Base-by-base conservation (phyloP, 2,329 filamentous ascomycete genomes). In the Neopestalotiopsis rosae region DNA sequence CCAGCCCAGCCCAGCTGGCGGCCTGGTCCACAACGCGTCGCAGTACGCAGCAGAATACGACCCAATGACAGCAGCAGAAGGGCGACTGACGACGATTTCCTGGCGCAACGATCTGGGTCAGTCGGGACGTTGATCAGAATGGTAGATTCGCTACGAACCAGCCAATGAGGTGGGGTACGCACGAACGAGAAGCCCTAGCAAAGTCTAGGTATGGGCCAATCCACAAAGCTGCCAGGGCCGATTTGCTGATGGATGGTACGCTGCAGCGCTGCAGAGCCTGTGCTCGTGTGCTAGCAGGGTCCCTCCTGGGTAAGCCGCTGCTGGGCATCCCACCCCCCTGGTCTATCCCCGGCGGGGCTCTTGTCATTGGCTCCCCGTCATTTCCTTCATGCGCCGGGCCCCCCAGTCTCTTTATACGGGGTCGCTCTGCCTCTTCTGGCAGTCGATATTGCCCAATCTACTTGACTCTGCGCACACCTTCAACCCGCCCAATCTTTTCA, bases 291-390 rank as follows among this genome's bases (percentile, higher is more conserved):
- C 45, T 52, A 52, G 45, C 45, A 52, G 6, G n/a, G 45, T 6
- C 10, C 13, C 30, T 30, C n/a, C 14, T 20, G 59, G 59, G 20
- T 10, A 38, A 38, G 34, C 34, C 34, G 34, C 34, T 20, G 59
- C 34, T 30, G 57, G 57, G 57, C 24, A 34, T 59, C 24, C 57
- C 24, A 59, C 24, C 34, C 59, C 20, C 28, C 38, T 17, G n/a
- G 61, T 45, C 30, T 20, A 40, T 24, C 30, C 14, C 38, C 24
- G 17, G 62, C n/a, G 65, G 65, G 65, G 40, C 58, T 59, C 52
- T 17, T 49, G 14, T 67, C 52, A 67, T 67, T 67, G 65, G 65
- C 65, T 56, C 58, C 52, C 52, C 58, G 52, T 67, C 58, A 67
- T 67, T 45, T 67, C 58, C 58, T 34, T 67, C 65, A 61, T 20